These are phyloP conservation scores for Mucor indicus DNA, from an alignment of 371 early-diverging fungal genomes.

Conservation along the genomic window DNA sequence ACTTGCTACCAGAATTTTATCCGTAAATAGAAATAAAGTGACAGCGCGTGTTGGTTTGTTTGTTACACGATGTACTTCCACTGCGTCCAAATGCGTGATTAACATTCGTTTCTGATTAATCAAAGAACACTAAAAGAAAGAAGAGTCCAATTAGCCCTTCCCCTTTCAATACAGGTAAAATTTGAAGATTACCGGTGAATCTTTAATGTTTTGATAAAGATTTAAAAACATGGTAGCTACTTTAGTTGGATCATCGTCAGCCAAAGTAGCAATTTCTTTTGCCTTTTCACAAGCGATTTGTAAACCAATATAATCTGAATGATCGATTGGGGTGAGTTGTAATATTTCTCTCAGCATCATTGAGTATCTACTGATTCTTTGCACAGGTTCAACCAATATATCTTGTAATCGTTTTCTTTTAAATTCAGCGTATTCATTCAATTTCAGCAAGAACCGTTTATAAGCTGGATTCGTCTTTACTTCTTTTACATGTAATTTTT, in stretches of 20 bases:
- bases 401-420: conserved; percentile 32
- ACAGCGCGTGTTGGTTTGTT: conserved; percentile 36
- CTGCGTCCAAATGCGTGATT: conserved; percentile 39
- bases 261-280: conserved; percentile 39
- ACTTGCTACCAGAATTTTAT: conserved; percentile 42
- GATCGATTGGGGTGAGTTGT: conserved; percentile 28
- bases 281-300: conserved; percentile 30
- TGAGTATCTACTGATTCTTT: conserved; percentile 43
- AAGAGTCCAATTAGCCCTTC: too few species aligned
- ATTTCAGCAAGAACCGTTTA: conserved; percentile 26
- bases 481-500: conserved; percentile 32
- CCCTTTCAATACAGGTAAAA: neutral
- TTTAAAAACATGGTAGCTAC: conserved; percentile 31
- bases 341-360: conserved; percentile 46
- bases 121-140: conserved; percentile 34
- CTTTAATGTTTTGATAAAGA: conserved; percentile 27
- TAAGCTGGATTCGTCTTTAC: conserved; percentile 33
- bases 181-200: conserved; percentile 22
- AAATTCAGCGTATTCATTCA: conserved; percentile 32
- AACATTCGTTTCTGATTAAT: conserved; percentile 40
- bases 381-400: conserved; percentile 41
- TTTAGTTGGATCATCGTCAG: conserved; percentile 42
- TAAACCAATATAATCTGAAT: conserved; percentile 32
- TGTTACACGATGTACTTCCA: conserved; percentile 37
- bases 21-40: conserved; percentile 43